Evolutionary conservation across 1,284 basidiomycete species (phyloP).

Genomic region (Leucoagaricus sp.): DNA sequence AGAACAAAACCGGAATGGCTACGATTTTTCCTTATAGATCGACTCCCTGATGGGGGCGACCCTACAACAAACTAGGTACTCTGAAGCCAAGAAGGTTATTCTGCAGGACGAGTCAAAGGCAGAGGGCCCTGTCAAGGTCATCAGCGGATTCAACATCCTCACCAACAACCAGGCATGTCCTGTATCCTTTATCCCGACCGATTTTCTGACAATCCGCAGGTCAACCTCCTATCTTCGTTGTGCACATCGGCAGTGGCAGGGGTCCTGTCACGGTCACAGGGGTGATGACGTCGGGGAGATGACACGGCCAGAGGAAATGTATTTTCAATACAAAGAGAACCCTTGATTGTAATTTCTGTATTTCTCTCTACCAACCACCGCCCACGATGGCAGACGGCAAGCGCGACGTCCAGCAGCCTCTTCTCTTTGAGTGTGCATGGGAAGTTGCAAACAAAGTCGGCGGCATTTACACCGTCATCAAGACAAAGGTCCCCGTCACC

Average conservation of each 20-base stretch:
- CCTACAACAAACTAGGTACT: conserved; percentile 82
- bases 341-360: conserved; percentile 7
- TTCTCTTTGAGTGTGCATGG: conserved; percentile 92
- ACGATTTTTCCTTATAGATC: conserved; percentile 41
- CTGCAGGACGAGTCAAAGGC: conserved; percentile 55
- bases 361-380: conserved; percentile 2
- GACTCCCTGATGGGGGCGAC: conserved; percentile 91
- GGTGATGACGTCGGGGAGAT: conserved; percentile 8
- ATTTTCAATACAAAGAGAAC: too few relatives aligned
- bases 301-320: background rate
- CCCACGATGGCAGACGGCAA: conserved; percentile 31
- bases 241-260: conserved; percentile 28
- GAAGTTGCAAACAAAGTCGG: conserved; percentile 98
- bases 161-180: conserved; percentile 75
- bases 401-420: conserved; percentile 76
- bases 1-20: background rate
- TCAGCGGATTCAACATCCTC: conserved; percentile 75
- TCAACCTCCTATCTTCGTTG: conserved; percentile 37
- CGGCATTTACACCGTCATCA: conserved; percentile 99
- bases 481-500: conserved; percentile 98
- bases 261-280: conserved; percentile 11
- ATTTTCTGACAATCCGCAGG: conserved; percentile 19
- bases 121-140: conserved; percentile 37
- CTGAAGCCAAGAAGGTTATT: conserved; percentile 60
- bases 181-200: background rate